Evolutionary conservation across 768 basidiomycete species (phyloP), one percentile per base, ranked within the genome.

Genomic region (Daedalea quercina): DNA sequence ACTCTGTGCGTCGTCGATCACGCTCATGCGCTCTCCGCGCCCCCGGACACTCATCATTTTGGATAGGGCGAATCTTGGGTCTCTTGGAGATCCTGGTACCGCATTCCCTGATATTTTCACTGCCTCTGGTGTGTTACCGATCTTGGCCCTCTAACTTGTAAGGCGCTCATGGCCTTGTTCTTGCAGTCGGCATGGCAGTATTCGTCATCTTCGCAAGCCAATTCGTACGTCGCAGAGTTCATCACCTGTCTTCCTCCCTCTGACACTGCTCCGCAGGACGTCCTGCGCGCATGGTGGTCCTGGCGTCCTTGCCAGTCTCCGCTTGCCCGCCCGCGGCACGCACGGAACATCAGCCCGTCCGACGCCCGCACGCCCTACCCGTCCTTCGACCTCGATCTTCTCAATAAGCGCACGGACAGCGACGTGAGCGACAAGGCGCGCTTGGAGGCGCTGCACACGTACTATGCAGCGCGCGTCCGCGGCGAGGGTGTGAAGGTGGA

Each of bases 121-220:
- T 2, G 65, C 66, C 12, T 63, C 63, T n/a, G 54, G 62, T 66
- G 41, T 11, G 51, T 35, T 2, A 1, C 28, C 22, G 22, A 23
- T 41, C 3, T 28, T 12, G 15, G 22, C 12, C 15, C 31, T 33
- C 12, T 11, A 50, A 9, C 3, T 11, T 24, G 20, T 3, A 41
- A 6, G 6, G 15, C 26, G 12, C 22, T 12, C 13, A 34, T 44
- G n/a, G 40, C 11, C 19, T 24, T 1, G 31, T 26, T 31, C 28
- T 3, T 24, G 7, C 15, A 66, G 66, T 63, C 22, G 65, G 65
- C 6, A 50, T 63, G 35, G 57, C 54, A 3, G 45, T 64, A 23
- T 66, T 64, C 51, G 22, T 63, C 17, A 54, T 64, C 15, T 66
- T 67, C 45, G 60, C 51, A 15, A 60, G 62, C 0, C 66, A 64